A percentile compares a stretch with the other conserved stretches of the same genome.
These are phyloP conservation scores for Botrytis byssoidea DNA, from an alignment of 2,329 filamentous ascomycete genomes.

Conservation along the genomic window DNA sequence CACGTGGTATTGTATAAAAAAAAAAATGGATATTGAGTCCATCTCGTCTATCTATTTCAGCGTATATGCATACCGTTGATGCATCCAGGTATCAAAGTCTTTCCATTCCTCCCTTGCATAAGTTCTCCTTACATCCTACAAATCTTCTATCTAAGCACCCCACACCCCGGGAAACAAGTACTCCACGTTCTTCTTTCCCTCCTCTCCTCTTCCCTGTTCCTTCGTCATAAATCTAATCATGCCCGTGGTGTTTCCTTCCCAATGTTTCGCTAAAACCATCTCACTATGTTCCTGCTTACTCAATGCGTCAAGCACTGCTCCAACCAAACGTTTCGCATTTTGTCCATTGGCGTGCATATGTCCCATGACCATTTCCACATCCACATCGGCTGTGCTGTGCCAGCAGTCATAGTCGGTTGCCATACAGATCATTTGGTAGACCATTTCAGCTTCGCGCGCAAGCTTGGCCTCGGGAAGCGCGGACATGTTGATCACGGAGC, in stretches of 20 bases:
- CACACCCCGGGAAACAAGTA: slow-evolving; percentile 77
- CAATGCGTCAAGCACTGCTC: slow-evolving; percentile 82
- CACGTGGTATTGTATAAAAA: background rate
- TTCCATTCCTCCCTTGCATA: background rate
- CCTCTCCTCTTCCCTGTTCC: slow-evolving; percentile 66
- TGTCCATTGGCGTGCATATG: slow-evolving; percentile 92
- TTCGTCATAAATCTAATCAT: slow-evolving; percentile 82
- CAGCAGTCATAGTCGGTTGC: slow-evolving; percentile 99
- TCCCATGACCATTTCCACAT: slow-evolving; percentile 94
- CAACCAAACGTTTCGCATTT: slow-evolving; percentile 84
- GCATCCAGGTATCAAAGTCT: slow-evolving; percentile 9
- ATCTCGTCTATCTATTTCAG: background rate
- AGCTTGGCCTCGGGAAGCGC: slow-evolving; percentile 93
- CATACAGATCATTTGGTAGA: slow-evolving; percentile 99
- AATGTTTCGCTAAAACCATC: slow-evolving; percentile 76
- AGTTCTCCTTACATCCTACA: background rate
- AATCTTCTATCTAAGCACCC: background rate
- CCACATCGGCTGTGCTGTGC: slow-evolving; percentile 79
- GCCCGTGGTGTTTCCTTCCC: slow-evolving; percentile 72
- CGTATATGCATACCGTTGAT: slow-evolving; percentile 9
- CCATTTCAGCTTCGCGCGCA: slow-evolving; percentile 91
- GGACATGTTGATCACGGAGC: slow-evolving; percentile 97
- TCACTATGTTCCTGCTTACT: slow-evolving; percentile 73
- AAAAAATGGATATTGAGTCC: background rate
- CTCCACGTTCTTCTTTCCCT: slow-evolving; percentile 75